These are phyloP conservation scores for Ophiosphaerella korrae DNA, from an alignment of 2,329 filamentous ascomycete genomes.

Conservation along the genomic window DNA sequence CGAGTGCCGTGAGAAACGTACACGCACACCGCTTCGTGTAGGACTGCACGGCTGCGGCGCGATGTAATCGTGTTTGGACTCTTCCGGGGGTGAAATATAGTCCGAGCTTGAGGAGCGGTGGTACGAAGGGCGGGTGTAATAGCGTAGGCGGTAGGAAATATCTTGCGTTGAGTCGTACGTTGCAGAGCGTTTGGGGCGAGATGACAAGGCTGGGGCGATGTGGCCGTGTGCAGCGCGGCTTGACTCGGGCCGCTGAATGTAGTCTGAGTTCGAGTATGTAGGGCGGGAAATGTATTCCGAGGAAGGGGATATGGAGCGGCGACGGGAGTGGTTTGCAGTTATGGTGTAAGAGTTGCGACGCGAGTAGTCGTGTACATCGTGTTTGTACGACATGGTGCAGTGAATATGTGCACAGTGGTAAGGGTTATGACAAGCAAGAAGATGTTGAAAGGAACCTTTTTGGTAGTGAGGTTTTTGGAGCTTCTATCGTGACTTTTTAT, in stretches of 20 bases:
- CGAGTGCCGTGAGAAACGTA: no score
- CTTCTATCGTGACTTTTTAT: no score
- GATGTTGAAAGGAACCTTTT: no score
- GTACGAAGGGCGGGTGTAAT: no score
- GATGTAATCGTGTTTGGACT: constrained; percentile 1
- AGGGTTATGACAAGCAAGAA: no score
- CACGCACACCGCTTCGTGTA: neutral
- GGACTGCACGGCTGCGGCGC: neutral
- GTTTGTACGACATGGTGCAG: no score
- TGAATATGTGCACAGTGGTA: no score
- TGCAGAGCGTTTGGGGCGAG: no score
- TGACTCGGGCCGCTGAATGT: neutral
- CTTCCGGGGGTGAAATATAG: constrained; percentile 8
- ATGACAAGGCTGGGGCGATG: neutral
- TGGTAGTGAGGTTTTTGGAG: no score
- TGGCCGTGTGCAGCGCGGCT: neutral
- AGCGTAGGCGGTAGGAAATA: no score
- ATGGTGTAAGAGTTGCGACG: constrained; percentile 2
- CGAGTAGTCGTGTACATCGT: neutral
- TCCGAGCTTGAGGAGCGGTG: constrained; percentile 2
- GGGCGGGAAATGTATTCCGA: neutral
- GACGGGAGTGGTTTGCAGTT: constrained; percentile 6
- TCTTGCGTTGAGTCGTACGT: no score
- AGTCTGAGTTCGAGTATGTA: neutral
- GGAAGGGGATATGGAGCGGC: no score